These are phyloP conservation scores for Diaporthe citriasiana DNA, from an alignment of 2,329 filamentous ascomycete genomes.

Conservation along the genomic window DNA sequence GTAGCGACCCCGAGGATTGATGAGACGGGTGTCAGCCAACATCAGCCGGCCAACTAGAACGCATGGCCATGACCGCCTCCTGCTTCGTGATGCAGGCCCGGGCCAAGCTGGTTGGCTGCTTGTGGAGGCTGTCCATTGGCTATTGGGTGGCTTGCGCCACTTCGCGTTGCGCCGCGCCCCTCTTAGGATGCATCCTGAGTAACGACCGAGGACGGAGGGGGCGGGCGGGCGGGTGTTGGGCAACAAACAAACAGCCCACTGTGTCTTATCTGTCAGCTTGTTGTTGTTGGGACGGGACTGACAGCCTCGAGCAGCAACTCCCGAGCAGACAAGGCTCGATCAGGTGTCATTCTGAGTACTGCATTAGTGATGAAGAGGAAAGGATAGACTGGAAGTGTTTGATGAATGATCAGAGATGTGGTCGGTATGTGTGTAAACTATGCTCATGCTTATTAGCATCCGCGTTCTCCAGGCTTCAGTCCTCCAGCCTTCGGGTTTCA, in stretches of 20 bases:
- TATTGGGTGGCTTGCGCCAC: constrained; percentile 30
- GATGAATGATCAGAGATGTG: neutral
- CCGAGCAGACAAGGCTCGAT: neutral
- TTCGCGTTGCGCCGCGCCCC: constrained; percentile 25
- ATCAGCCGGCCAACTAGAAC: constrained; percentile 17
- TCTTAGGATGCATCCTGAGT: constrained; percentile 14
- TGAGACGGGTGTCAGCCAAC: constrained; percentile 23
- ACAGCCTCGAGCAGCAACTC: neutral
- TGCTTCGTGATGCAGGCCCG: constrained; percentile 19
- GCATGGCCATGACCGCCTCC: constrained; percentile 22
- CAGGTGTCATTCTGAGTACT: neutral
- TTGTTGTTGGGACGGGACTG: constrained; percentile 14
- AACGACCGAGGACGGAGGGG: neutral
- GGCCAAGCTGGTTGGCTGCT: constrained; percentile 9
- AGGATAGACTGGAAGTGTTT: neutral
- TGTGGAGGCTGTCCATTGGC: constrained; percentile 8
- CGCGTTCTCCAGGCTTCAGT: neutral
- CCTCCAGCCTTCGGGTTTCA: constrained; percentile 10
- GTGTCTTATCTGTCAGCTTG: neutral
- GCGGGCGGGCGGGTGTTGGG: neutral
- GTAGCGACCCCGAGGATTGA: neutral
- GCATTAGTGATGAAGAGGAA: neutral
- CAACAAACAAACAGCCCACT: neutral
- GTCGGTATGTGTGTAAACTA: too few species aligned
- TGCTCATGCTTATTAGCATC: too few species aligned